Evolutionary conservation across 2,329 filamentous ascomycete species (phyloP).

Genomic region (Pseudophaeomoniella oleicola): DNA sequence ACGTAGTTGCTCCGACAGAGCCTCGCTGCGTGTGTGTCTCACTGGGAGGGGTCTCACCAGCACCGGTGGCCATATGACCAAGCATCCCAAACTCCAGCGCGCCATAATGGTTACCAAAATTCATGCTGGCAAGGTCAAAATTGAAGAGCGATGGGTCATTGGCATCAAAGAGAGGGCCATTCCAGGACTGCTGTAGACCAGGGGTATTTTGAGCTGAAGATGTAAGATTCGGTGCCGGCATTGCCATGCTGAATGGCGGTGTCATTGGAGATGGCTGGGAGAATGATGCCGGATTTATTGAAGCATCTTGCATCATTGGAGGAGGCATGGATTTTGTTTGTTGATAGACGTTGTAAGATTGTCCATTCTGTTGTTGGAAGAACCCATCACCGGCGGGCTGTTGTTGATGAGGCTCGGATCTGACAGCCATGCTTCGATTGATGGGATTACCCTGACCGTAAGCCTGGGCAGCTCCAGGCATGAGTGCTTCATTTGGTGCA

Average conservation of each 20-base stretch:
- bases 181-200: constrained; percentile 29
- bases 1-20: constrained; percentile 26
- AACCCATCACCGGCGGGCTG: constrained; percentile 24
- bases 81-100: constrained; percentile 93
- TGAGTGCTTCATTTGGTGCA: constrained; percentile 74
- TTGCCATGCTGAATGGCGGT: constrained; percentile 43
- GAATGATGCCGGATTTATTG: constrained; percentile 37
- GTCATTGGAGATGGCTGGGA: constrained; percentile 60
- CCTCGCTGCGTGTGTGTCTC: constrained; percentile 38
- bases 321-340: constrained; percentile 25
- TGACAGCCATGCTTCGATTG: constrained; percentile 16
- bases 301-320: constrained; percentile 27
- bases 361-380: constrained; percentile 22
- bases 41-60: constrained; percentile 61
- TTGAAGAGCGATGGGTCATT: constrained; percentile 90
- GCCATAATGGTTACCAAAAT: constrained; percentile 92
- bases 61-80: constrained; percentile 86
- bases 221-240: constrained; percentile 29
- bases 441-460: constrained; percentile 32
- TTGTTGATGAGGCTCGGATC: constrained; percentile 21
- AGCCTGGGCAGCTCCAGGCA: constrained; percentile 64
- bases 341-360: constrained; percentile 24
- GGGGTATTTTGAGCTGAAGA: constrained; percentile 32
- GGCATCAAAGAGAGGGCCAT: constrained; percentile 61
- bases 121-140: constrained; percentile 84